Base-by-base conservation (phyloP, 495 filamentous ascomycete species). In the Zalerion maritima region DNA sequence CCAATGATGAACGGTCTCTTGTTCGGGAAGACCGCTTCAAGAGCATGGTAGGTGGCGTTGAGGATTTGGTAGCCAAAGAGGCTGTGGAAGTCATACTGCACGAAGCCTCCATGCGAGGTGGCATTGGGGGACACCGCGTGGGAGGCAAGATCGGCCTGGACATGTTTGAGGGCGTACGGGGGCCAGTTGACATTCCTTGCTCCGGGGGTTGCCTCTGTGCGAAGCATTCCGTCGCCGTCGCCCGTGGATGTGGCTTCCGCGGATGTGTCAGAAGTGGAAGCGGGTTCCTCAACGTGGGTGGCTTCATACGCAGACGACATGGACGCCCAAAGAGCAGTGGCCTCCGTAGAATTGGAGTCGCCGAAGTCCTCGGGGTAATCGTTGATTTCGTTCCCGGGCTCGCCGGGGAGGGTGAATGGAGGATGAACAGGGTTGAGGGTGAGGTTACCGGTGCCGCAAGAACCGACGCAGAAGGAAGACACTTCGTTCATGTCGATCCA, bases 401-500 rank as follows among this genome's bases (percentile, higher is more conserved):
- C 65, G 2, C 81, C 79, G 4, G 75, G 78, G 3, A 85, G 62
- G 2, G 31, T 14, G 37, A 82, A 84, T 4, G 69, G 61, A 13
- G 71, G 73, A 45, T 82, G 79, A 3, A 70, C 70, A 0, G 78
- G 78, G 39, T 84, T 81, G 32, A 80, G 44, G 4, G 65, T 68
- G 24, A 83, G 48, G 30, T 83, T 81, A 2, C 57, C 55, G 18
- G 63, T 69, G 15, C 82, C 81, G 36, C 81, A 87, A 43, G 69
- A 77, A 4, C 82, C 82, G 8, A 79, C 67, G 36, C 82, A 89
- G 64, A 87, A 87, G 0, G 78, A 84, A 11, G 78, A 73, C 2
- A 73, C 73, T 45, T 86, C 81, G 23, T 75, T 81, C 79, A 85
- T 84, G 37, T 86, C 81, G 26, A 89, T 89, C 84, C 83, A 93